Evolutionary conservation across 257 asterid species (phyloP).

Genomic region (Echites panduratus): DNA sequence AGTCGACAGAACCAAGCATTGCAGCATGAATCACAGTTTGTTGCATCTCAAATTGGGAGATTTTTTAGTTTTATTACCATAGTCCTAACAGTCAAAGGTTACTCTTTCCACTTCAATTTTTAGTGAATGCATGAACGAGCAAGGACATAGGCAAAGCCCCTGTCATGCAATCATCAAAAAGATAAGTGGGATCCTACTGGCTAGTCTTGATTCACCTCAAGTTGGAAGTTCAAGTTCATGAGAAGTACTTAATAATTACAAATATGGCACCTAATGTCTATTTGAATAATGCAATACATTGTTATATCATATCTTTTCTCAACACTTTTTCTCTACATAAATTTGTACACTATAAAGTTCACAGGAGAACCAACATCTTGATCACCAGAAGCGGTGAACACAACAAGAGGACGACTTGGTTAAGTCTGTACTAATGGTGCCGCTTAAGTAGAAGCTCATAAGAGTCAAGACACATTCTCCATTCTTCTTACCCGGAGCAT

Average conservation of each 20-base stretch:
- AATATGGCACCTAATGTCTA: not conserved
- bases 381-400: not conserved
- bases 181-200: not conserved
- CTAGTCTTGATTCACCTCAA: not conserved
- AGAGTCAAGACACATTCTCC: not conserved
- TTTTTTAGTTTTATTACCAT: not conserved
- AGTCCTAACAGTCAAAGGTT: not conserved
- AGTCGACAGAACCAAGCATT: not conserved
- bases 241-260: not conserved
- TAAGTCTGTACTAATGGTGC: not conserved
- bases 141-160: not conserved
- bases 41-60: not conserved
- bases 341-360: not conserved
- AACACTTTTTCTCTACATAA: not conserved
- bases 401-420: not conserved
- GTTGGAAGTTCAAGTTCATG: not conserved
- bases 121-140: not conserved
- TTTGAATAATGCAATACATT: not conserved
- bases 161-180: not conserved
- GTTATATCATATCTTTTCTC: not conserved
- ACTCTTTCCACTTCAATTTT: not conserved
- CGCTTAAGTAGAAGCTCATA: conserved; percentile 1
- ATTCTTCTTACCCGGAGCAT: not conserved
- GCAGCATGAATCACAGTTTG: not conserved
- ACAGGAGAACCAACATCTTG: not conserved